Conservation (phyloP, 2,329 filamentous ascomycete species). For the Dactylellina haptotyla region DNA sequence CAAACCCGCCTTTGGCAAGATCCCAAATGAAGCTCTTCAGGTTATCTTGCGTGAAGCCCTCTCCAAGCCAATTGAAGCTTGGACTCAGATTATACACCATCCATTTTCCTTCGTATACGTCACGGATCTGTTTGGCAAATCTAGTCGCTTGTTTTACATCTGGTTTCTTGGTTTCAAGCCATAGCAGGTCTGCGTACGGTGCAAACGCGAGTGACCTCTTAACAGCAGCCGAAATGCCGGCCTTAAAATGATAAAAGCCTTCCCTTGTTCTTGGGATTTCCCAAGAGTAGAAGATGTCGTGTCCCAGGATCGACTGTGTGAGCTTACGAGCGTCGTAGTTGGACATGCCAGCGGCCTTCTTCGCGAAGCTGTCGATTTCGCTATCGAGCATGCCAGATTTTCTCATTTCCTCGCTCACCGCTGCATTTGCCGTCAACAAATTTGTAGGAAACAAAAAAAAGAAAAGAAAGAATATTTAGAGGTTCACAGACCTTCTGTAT, state of each 20-base stretch:
- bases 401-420: conserved; percentile 78
- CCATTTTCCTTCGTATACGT: conserved; percentile 75
- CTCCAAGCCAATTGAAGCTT: conserved; percentile 98
- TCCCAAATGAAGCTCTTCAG: conserved; percentile 97
- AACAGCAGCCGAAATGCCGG: conserved; percentile 84
- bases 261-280: conserved; percentile 92
- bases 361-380: conserved; percentile 75
- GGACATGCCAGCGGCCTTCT: conserved; percentile 53
- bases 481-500: conserved; percentile 74
- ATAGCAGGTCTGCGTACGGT: conserved; percentile 91
- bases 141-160: conserved; percentile 78
- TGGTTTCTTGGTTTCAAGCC: conserved; percentile 95
- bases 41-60: conserved; percentile 84
- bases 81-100: conserved; percentile 96
- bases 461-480: too few species aligned
- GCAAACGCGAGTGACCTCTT: conserved; percentile 93
- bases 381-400: conserved; percentile 72
- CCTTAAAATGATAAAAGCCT: conserved; percentile 89
- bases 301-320: conserved; percentile 63
- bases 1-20: conserved; percentile 85
- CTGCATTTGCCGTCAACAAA: conserved; percentile 62
- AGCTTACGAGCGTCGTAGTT: conserved; percentile 76
- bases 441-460: too few species aligned
- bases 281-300: conserved; percentile 79
- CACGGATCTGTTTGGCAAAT: conserved; percentile 80